phyloP scores from a whole-genome alignment of 345 rosid species.

The Syzygium jambos region DNA sequence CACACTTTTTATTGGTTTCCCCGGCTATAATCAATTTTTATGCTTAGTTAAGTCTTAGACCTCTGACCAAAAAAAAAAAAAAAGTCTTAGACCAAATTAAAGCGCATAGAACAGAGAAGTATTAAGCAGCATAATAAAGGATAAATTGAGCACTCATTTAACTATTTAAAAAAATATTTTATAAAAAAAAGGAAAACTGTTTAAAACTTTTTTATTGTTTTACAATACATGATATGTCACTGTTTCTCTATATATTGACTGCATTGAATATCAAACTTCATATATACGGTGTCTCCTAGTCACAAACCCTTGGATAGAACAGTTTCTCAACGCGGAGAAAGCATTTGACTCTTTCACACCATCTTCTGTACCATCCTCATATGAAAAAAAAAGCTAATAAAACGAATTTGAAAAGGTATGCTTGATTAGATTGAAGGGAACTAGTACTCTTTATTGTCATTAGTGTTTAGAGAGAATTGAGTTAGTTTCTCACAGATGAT shows the following conservation, averaged over 20 bases:
- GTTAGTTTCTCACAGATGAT: not conserved
- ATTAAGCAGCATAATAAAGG: not conserved
- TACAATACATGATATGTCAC: not conserved
- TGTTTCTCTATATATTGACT: not conserved
- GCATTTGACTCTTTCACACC: not conserved
- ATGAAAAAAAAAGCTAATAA: not conserved
- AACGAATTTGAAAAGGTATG: not conserved
- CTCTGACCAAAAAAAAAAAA: too few relatives aligned
- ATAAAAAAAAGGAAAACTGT: not conserved
- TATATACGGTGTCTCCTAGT: not conserved
- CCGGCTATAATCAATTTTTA: not conserved
- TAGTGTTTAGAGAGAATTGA: not conserved
- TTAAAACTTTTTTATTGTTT: not conserved
- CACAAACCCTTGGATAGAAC: not conserved
- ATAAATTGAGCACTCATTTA: not conserved
- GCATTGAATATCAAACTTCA: not conserved
- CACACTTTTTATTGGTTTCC: not conserved
- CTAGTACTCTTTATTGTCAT: not conserved
- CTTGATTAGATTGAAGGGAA: not conserved
- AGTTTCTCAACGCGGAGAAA: not conserved
- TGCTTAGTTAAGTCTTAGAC: not conserved
- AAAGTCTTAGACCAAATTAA: not conserved
- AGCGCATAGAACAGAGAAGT: not conserved
- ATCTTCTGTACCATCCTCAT: not conserved
- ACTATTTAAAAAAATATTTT: not conserved